Evolutionary conservation across 345 rosid genomes (phyloP).

Genomic region (Lepidium sativum): DNA sequence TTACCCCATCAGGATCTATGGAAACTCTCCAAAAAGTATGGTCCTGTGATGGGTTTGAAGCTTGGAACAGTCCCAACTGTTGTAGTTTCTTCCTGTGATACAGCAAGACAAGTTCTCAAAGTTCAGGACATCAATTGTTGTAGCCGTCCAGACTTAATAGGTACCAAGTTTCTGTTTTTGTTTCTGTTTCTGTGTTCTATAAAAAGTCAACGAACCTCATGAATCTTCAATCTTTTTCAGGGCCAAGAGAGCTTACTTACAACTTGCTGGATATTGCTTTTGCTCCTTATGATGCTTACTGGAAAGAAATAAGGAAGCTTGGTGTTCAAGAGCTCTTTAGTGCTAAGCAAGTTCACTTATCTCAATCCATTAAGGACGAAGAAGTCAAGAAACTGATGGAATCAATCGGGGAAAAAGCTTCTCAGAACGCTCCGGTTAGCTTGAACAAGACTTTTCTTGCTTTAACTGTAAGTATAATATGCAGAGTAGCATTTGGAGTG

Average conservation of each 20-base stretch:
- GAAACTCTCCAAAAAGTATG: slow-evolving; percentile 21
- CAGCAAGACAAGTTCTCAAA: slow-evolving; percentile 12
- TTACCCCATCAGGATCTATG: slow-evolving; percentile 26
- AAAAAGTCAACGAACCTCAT: background rate
- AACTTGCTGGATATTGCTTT: slow-evolving; percentile 33
- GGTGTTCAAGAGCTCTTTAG: slow-evolving; percentile 35
- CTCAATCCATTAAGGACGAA: slow-evolving; percentile 31
- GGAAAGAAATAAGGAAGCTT: slow-evolving; percentile 38
- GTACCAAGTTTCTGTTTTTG: background rate
- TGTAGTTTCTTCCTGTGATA: slow-evolving; percentile 10
- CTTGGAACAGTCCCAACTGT: slow-evolving; percentile 17
- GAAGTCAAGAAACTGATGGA: slow-evolving; percentile 33
- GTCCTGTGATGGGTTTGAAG: slow-evolving; percentile 23
- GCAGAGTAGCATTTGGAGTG: slow-evolving; percentile 38
- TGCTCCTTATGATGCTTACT: slow-evolving; percentile 31
- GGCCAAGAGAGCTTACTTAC: slow-evolving; percentile 35
- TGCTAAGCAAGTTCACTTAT: slow-evolving; percentile 22
- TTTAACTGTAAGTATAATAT: slow-evolving; percentile 23
- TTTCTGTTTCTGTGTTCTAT: background rate
- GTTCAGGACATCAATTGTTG: background rate
- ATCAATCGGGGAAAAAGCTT: slow-evolving; percentile 10
- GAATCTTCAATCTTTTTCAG: slow-evolving; percentile 5
- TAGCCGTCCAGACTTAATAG: background rate
- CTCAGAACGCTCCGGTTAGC: slow-evolving; percentile 2
- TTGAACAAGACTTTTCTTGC: slow-evolving; percentile 19